Base-by-base conservation (phyloP, 176 grass and related monocot species). In the bread wheat (Triticum aestivum) region DNA sequence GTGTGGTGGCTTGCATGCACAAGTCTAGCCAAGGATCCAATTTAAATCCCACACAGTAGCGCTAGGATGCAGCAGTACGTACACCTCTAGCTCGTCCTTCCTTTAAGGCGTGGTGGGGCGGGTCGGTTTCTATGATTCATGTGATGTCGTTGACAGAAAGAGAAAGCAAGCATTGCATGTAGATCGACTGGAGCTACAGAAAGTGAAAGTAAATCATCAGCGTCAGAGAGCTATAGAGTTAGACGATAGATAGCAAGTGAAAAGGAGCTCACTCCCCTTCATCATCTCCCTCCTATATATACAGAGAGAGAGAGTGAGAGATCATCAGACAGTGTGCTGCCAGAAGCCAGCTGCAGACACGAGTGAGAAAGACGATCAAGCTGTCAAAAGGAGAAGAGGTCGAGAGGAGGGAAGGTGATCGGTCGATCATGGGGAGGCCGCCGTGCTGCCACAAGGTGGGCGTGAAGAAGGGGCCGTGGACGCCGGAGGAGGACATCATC, bases 401-500 rank as follows among this genome's bases (percentile, higher is more conserved):
- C 75, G 11, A 67, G 26, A 13, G 58, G 23, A 21, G 27, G 27
- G 42, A 47, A 62, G 8, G 73, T 52, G 24, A 7, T 29, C 1
- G 42, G 26, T 8, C 26, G 45, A 76, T 75, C 44, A 95, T 95
- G 94, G 94, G 91, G 26, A 91, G 94, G 72, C 89, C 91, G 51
- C 91, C 94, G 70, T 95, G 94, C 82, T 93, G 94, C 79, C 91
- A 95, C 82, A 95, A 87, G 65, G 81, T 89, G 35, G 91, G 91
- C 6, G 85, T 95, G 66, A 95, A 95, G 86, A 95, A 95, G 58
- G 94, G 94, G 12, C 94, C 94, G 11, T 95, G 94, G 94, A 95
- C 94, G 47, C 91, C 94, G 37, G 94, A 95, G 87, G 94, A 95
- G 79, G 94, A 95, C 84, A 93, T 95, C 77, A 91, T 95, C 79